A percentile compares a stretch with the other conserved stretches of the same genome.
phyloP scores from a whole-genome alignment of 2,329 filamentous ascomycete species.

The Alternaria consortialis region DNA sequence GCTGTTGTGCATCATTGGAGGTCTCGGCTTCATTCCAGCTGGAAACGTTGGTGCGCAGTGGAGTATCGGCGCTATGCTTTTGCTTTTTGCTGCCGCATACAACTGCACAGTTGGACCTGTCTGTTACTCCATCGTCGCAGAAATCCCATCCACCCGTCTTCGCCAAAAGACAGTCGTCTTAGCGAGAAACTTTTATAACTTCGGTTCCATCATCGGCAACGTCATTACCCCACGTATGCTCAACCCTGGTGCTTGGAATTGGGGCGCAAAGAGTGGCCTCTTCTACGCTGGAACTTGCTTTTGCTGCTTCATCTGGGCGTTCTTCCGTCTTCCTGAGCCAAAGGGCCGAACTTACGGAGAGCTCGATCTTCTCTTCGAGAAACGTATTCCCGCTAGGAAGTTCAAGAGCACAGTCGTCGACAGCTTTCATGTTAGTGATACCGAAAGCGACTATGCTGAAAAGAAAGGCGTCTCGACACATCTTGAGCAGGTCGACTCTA shows the following conservation, averaged over 20 bases:
- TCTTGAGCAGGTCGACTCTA: slow-evolving; percentile 37
- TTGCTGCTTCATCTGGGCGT: slow-evolving; percentile 79
- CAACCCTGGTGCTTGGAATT: slow-evolving; percentile 57
- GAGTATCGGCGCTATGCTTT: slow-evolving; percentile 46
- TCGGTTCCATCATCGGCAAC: slow-evolving; percentile 80
- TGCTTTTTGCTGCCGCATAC: slow-evolving; percentile 71
- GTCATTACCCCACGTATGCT: slow-evolving; percentile 49
- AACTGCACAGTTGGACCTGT: slow-evolving; percentile 88
- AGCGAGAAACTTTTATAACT: slow-evolving; percentile 77
- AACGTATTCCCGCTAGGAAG: slow-evolving; percentile 41
- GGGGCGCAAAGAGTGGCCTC: slow-evolving; percentile 85
- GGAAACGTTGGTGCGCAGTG: slow-evolving; percentile 58
- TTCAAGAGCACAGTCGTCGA: slow-evolving; percentile 42
- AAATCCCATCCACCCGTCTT: slow-evolving; percentile 81
- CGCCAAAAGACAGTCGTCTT: slow-evolving; percentile 92
- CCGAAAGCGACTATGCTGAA: slow-evolving; percentile 32
- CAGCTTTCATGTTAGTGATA: slow-evolving; percentile 30
- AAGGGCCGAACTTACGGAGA: slow-evolving; percentile 83
- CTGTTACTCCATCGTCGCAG: slow-evolving; percentile 86
- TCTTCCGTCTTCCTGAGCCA: slow-evolving; percentile 82
- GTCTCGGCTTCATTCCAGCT: slow-evolving; percentile 68
- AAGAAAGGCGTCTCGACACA: slow-evolving; percentile 37
- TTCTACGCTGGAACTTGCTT: slow-evolving; percentile 86
- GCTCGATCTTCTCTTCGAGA: slow-evolving; percentile 82
- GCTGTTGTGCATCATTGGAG: slow-evolving; percentile 81